These are phyloP conservation scores for Sugiyamaella grinbergsii DNA, from an alignment of 1,139 yeast genomes.

Conservation along the genomic window DNA sequence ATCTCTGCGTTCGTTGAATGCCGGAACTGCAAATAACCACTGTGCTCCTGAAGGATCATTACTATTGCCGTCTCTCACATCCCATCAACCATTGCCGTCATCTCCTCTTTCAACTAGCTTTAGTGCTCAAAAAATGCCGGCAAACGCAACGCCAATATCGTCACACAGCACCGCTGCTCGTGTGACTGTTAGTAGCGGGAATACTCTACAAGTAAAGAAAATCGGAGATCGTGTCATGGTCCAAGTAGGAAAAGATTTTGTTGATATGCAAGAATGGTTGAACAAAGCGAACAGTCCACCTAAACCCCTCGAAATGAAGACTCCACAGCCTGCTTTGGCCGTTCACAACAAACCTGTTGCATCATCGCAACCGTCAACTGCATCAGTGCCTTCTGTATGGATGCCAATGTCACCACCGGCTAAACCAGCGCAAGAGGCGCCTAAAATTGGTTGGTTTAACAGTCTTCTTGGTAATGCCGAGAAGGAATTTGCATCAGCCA, in stretches of 20 bases:
- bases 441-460: constrained; percentile 15
- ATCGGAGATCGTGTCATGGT: constrained; percentile 40
- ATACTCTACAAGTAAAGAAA: constrained; percentile 36
- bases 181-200: neutral
- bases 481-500: constrained; percentile 19
- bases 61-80: constrained; percentile 4
- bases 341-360: neutral
- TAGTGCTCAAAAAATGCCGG: constrained; percentile 1
- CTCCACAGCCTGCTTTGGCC: neutral
- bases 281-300: constrained; percentile 23
- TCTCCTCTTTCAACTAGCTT: constrained; percentile 4
- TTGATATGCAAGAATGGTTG: constrained; percentile 43
- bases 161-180: constrained; percentile 1
- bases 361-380: neutral
- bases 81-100: constrained; percentile 15
- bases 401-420: neutral
- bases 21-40: neutral
- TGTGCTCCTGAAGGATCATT: neutral
- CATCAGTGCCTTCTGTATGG: neutral
- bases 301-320: neutral
- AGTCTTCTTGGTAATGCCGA: constrained; percentile 21
- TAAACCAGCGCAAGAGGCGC: neutral
- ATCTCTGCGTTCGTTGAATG: constrained; percentile 10
- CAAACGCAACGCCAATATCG: neutral
- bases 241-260: constrained; percentile 32